Base-by-base conservation (phyloP, 2,329 filamentous ascomycete genomes). In the Colletotrichum siamense region DNA sequence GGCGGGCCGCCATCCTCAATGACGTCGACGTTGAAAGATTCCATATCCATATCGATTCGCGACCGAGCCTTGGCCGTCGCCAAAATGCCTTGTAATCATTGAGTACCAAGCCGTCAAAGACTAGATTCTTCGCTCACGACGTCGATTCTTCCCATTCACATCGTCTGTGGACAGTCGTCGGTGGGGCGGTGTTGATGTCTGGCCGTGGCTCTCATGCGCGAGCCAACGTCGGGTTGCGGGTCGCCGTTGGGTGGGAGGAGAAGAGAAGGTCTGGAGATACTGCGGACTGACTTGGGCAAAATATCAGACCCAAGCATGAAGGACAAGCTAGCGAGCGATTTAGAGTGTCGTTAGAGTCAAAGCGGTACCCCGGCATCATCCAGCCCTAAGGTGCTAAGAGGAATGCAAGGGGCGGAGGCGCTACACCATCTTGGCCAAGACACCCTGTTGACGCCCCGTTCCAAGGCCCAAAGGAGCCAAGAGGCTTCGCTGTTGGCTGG, bases 1-100 rank as follows among this genome's bases (percentile, higher is more conserved):
- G 65, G 57, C 39, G 71, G 65, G 12, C 71, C 71, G 15, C 71
- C 71, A n/a, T 73, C 65, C 57, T 69, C 71, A 55, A 69, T 52
- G 13, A 28, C 24, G 18, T 73, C 71, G 55, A 73, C 49, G 22
- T 52, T 52, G 10, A 52, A 52, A 52, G 26, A 26, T 3, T 32
- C 36, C 71, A 69, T 69, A 2, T 32, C 36, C 71, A 69, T 69
- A 10, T 32, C 22, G 34, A 16, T 12, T n/a, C 36, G 57, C 71
- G 65, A 69, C 39, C 57, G 57, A 73, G 44, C 71, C 65, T 57
- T 24, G 39, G 65, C 71, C 57, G 65, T 57, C 65, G 39, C 65
- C 28, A 2, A n/a, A 10, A 39, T 22, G 9, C 15, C 57, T 24
- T 57, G 39, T 36, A 24, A 8, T 73, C 71, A 73, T 73, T 39